phyloP scores from a whole-genome alignment of 1,284 basidiomycete species.

The Lignosus rhinocerotis region DNA sequence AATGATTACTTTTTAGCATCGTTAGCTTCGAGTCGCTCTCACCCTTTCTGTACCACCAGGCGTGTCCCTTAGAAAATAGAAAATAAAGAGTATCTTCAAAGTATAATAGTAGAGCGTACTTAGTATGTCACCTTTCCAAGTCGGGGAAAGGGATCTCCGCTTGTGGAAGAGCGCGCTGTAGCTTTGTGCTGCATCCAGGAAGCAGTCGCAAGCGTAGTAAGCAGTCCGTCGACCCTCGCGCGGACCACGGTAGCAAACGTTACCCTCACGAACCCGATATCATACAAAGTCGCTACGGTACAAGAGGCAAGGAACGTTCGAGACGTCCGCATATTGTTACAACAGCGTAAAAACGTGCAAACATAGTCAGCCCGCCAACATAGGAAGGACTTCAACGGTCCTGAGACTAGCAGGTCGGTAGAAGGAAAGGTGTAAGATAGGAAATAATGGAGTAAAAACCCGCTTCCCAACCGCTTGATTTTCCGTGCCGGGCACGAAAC shows the following conservation, averaged over 20 bases:
- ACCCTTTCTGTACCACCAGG: too few species aligned
- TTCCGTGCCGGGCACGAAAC: too few species aligned
- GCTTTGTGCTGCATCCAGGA: too few species aligned
- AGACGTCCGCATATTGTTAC: not conserved
- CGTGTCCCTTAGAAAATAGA: too few species aligned
- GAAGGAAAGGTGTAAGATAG: not conserved
- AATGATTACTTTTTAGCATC: too few species aligned
- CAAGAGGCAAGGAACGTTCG: constrained; percentile 3
- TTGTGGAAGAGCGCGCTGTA: too few species aligned
- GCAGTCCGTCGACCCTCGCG: not conserved
- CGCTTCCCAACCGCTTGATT: not conserved
- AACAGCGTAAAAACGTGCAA: constrained; percentile 1
- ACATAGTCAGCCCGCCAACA: constrained; percentile 1
- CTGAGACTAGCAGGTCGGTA: constrained; percentile 21
- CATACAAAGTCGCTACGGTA: constrained; percentile 11
- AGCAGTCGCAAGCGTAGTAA: not conserved
- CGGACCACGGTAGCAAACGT: not conserved
- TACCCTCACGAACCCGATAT: not conserved
- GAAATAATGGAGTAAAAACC: too few species aligned
- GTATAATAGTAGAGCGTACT: too few species aligned
- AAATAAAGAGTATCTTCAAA: too few species aligned
- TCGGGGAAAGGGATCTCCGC: too few species aligned
- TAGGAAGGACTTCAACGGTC: constrained; percentile 4
- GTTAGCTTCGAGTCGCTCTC: too few species aligned
- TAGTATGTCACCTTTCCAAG: too few species aligned